Conservation (phyloP, 2,329 filamentous ascomycete genomes). For the Penicillium sp. region DNA sequence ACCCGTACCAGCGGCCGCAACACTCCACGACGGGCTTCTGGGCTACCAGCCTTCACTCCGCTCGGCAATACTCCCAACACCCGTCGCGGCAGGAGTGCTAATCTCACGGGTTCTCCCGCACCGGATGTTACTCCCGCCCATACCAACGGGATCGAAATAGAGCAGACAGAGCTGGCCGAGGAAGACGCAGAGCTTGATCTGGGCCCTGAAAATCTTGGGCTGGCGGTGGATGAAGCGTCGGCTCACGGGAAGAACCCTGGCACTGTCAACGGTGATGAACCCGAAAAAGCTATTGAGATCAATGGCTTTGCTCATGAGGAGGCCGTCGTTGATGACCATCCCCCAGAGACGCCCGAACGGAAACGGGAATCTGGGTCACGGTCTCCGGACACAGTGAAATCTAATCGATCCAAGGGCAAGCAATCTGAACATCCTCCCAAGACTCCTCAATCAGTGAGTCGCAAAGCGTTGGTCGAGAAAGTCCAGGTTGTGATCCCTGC, state of each 20-base stretch:
- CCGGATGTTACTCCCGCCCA: slow-evolving; percentile 21
- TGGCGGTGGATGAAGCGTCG: slow-evolving; percentile 5
- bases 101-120: slow-evolving; percentile 27
- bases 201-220: slow-evolving; percentile 8
- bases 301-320: slow-evolving; percentile 14
- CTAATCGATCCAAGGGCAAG: slow-evolving; percentile 11
- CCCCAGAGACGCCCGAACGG: slow-evolving; percentile 14
- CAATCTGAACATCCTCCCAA: slow-evolving; percentile 11
- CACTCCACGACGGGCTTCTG: slow-evolving; percentile 33
- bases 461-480: slow-evolving; percentile 22
- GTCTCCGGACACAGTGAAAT: slow-evolving; percentile 14
- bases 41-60: slow-evolving; percentile 28
- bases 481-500: slow-evolving; percentile 26
- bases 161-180: slow-evolving; percentile 5
- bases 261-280: slow-evolving; percentile 9
- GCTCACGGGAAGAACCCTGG: slow-evolving; percentile 4
- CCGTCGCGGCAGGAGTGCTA: slow-evolving; percentile 36
- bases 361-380: slow-evolving; percentile 11
- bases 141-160: slow-evolving; percentile 22
- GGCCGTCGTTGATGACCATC: slow-evolving; percentile 4
- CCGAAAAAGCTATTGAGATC: slow-evolving; percentile 5
- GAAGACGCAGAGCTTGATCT: slow-evolving; percentile 14
- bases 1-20: slow-evolving; percentile 33
- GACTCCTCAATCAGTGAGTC: slow-evolving; percentile 16
- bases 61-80: slow-evolving; percentile 22